These are phyloP conservation scores for Oidiodendron maius DNA, from an alignment of 495 filamentous ascomycete genomes.

Conservation along the genomic window DNA sequence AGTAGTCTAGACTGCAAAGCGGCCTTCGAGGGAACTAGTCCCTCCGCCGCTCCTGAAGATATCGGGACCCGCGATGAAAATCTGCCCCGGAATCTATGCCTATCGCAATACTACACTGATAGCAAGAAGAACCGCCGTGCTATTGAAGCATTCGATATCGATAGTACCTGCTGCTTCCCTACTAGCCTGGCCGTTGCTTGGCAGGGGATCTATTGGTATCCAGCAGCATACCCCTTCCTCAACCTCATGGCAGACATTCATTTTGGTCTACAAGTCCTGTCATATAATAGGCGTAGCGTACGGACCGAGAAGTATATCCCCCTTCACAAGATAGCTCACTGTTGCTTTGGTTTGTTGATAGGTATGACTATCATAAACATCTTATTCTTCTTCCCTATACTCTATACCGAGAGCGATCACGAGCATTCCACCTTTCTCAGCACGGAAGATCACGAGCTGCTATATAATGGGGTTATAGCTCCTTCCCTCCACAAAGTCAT, in stretches of 20 bases:
- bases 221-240: background rate
- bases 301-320: background rate
- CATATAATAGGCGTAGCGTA: background rate
- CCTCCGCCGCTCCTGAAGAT: too few relatives aligned
- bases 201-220: background rate
- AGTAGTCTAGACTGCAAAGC: conserved; percentile 1
- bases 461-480: background rate
- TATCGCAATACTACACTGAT: background rate
- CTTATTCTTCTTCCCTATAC: background rate
- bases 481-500: background rate
- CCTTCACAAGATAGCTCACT: background rate
- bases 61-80: background rate
- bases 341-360: background rate
- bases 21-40: conserved; percentile 4
- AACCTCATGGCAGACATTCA: background rate
- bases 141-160: conserved; percentile 1
- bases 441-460: background rate
- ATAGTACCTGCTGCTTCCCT: background rate
- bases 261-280: background rate
- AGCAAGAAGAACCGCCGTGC: conserved; percentile 5
- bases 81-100: conserved; percentile 4
- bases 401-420: background rate
- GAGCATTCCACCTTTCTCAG: background rate
- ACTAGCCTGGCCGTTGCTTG: background rate
- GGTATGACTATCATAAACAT: background rate